phyloP scores from a whole-genome alignment of 306 rosid genomes.

The Citrullus mucosospermus region DNA sequence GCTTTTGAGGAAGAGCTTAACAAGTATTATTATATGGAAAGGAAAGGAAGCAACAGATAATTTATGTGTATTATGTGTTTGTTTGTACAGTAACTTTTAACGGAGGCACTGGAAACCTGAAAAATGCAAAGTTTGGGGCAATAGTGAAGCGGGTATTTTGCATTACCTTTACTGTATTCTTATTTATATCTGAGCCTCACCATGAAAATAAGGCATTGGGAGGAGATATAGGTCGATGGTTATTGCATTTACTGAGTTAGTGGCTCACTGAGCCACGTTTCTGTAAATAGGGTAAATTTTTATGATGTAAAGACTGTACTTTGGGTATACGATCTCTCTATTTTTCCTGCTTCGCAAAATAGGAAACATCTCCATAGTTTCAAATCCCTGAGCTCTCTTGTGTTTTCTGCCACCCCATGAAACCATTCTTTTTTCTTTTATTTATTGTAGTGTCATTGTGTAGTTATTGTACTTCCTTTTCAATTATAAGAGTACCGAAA shows the following conservation, averaged over 20 bases:
- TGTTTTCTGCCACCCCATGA: background rate
- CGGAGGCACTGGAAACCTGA: constrained; percentile 7
- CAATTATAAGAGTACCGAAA: background rate
- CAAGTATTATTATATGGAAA: background rate
- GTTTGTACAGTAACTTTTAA: constrained; percentile 8
- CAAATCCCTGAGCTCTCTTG: background rate
- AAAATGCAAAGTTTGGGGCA: constrained; percentile 8
- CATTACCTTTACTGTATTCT: constrained; percentile 7
- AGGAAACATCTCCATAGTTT: background rate
- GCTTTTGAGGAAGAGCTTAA: background rate
- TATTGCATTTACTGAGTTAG: constrained; percentile 4
- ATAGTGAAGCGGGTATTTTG: constrained; percentile 10
- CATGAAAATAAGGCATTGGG: constrained; percentile 9
- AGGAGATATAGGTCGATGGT: constrained; percentile 4
- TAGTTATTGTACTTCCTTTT: background rate
- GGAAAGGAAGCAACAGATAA: background rate
- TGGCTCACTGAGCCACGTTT: constrained; percentile 7
- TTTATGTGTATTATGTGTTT: background rate
- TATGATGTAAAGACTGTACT: background rate
- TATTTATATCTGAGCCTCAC: constrained; percentile 10
- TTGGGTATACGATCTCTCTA: background rate
- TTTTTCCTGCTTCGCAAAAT: background rate
- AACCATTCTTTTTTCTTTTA: background rate
- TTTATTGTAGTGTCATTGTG: background rate
- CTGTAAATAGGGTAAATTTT: constrained; percentile 11